These are phyloP conservation scores for Carex sylvatica DNA, from an alignment of 202 grass and related monocot genomes.

Conservation along the genomic window DNA sequence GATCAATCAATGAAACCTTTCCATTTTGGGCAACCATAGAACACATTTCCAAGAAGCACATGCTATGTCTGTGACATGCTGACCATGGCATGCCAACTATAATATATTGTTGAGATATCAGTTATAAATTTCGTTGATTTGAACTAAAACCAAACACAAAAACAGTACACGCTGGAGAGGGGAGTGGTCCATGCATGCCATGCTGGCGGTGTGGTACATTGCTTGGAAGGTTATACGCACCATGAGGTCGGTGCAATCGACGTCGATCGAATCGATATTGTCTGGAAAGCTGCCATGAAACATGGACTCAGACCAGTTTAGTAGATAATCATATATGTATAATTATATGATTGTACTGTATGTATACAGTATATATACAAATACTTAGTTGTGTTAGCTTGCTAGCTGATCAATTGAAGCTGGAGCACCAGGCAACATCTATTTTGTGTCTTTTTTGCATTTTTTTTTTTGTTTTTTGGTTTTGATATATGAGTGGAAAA, in stretches of 20 bases:
- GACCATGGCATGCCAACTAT: neutral
- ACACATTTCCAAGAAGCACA: neutral
- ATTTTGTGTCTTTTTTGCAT: neutral
- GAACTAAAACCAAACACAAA: neutral
- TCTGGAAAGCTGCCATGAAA: constrained; percentile 70
- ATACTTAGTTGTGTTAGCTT: constrained; percentile 14
- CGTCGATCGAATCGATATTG: constrained; percentile 67
- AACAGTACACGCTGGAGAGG: constrained; percentile 70
- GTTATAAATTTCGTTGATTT: neutral
- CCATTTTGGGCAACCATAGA: neutral
- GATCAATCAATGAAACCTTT: neutral
- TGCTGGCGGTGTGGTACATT: constrained; percentile 69
- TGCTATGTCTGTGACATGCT: neutral
- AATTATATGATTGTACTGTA: neutral
- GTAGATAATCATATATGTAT: neutral
- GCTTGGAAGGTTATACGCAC: constrained; percentile 63
- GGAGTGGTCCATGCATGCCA: constrained; percentile 80
- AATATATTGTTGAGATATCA: neutral
- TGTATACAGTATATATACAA: neutral
- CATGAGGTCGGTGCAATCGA: constrained; percentile 83
- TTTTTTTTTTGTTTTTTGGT: neutral
- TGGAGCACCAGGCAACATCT: neutral
- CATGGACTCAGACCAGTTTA: constrained; percentile 68
- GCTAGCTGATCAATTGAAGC: neutral
- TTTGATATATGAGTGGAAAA: constrained; percentile 8